These are phyloP conservation scores for Luffa aegyptiaca DNA, from an alignment of 306 rosid species.

Conservation along the genomic window DNA sequence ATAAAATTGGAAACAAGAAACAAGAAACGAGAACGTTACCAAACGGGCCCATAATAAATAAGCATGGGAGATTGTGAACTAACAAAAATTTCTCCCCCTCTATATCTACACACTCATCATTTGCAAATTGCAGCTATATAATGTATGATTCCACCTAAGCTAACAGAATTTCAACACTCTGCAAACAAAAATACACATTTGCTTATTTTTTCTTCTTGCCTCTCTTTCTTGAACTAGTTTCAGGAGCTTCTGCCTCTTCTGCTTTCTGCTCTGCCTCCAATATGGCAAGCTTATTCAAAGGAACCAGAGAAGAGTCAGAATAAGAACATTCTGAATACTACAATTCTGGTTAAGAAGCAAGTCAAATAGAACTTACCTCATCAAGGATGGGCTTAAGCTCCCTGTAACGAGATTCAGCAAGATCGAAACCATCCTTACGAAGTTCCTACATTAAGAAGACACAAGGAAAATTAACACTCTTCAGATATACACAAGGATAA, in stretches of 20 bases:
- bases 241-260: conserved; percentile 77
- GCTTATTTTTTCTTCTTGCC: conserved; percentile 66
- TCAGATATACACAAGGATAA: neutral
- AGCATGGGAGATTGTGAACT: neutral
- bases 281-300: conserved; percentile 53
- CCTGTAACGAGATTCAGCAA: conserved; percentile 70
- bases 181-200: neutral
- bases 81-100: neutral
- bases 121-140: neutral
- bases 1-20: no score
- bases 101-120: conserved; percentile 6
- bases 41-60: no score
- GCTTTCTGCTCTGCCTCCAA: conserved; percentile 93
- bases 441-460: conserved; percentile 58
- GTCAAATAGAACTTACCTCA: conserved; percentile 40
- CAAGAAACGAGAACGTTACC: no score
- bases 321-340: neutral
- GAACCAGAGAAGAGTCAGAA: neutral
- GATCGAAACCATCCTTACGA: conserved; percentile 97
- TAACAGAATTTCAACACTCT: neutral
- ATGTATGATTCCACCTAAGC: neutral
- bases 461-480: neutral
- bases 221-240: conserved; percentile 57
- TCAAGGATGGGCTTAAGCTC: conserved; percentile 97
- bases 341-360: neutral